Percentiles rank a stretch among this genome's conserved stretches.
phyloP scores from a whole-genome alignment of 495 filamentous ascomycete species.

The Clavariopsis aquatica region DNA sequence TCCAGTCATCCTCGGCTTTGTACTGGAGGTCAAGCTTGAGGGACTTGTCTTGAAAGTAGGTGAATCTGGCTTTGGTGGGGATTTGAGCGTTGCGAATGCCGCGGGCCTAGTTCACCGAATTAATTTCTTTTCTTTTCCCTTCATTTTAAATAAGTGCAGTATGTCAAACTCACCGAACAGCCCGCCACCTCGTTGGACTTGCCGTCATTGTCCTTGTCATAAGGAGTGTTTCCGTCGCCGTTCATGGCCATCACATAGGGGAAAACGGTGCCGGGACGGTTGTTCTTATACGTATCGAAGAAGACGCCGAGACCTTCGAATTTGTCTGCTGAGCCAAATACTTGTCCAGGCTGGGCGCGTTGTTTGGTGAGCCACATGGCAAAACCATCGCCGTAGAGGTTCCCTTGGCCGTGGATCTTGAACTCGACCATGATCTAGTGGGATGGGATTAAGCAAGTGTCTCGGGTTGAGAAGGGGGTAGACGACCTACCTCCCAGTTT shows the following conservation, averaged over 20 bases:
- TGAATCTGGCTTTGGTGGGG: conserved; percentile 83
- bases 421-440: conserved; percentile 88
- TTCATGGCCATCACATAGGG: conserved; percentile 99
- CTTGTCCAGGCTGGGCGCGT: conserved; percentile 74
- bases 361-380: conserved; percentile 98
- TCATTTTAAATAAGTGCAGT: not conserved
- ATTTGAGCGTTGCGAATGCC: conserved; percentile 77
- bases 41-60: conserved; percentile 95
- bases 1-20: conserved; percentile 85
- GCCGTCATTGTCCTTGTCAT: conserved; percentile 94
- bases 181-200: conserved; percentile 91
- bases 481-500: conserved; percentile 81
- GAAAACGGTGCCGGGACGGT: conserved; percentile 90
- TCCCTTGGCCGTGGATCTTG: conserved; percentile 77
- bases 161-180: conserved; percentile 66
- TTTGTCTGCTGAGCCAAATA: conserved; percentile 84
- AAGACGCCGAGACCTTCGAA: conserved; percentile 97
- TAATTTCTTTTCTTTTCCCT: not conserved
- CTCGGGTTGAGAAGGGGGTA: not conserved
- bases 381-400: conserved; percentile 95
- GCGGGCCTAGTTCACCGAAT: conserved; percentile 60
- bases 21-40: conserved; percentile 91
- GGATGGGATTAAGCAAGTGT: conserved; percentile 23
- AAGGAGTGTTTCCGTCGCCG: conserved; percentile 82
- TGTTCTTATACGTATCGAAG: conserved; percentile 99